Evolutionary conservation across 805 yeast species (phyloP).

Genomic region (Wickerhamomyces chambardii): DNA sequence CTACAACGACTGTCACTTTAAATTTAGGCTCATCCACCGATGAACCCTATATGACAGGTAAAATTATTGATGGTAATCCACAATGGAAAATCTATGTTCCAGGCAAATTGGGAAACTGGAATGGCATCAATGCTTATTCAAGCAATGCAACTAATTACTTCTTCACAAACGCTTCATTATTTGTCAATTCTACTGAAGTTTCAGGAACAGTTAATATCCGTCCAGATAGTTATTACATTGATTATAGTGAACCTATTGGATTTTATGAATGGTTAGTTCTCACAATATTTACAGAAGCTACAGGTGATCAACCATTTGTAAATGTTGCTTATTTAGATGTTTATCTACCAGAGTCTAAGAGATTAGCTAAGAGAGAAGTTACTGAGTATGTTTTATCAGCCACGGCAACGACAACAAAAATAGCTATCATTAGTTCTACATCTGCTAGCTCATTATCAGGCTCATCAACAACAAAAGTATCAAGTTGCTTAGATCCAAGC

Average conservation of each 20-base stretch:
- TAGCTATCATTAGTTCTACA: too few relatives aligned
- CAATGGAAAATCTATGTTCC: slow-evolving; percentile 1
- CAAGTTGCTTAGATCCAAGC: too few relatives aligned
- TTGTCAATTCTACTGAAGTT: neutral
- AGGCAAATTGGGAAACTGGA: slow-evolving; percentile 1
- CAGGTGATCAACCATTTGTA: slow-evolving; percentile 2
- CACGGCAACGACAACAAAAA: too few relatives aligned
- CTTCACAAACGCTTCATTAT: neutral
- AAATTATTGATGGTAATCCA: neutral
- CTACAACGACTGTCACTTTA: too few relatives aligned
- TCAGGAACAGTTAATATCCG: neutral
- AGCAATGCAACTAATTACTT: neutral
- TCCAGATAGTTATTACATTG: neutral
- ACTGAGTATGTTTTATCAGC: too few relatives aligned
- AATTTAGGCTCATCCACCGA: too few relatives aligned
- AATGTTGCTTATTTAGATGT: too few relatives aligned
- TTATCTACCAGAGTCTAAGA: too few relatives aligned
- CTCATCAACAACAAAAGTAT: too few relatives aligned
- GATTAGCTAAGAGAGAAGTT: too few relatives aligned
- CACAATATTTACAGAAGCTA: slow-evolving; percentile 1
- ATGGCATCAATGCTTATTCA: neutral
- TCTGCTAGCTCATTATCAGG: too few relatives aligned
- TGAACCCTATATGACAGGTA: slow-evolving; percentile 1
- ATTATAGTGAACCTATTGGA: neutral
- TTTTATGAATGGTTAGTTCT: slow-evolving; percentile 1